Base-by-base conservation (phyloP, 2,329 filamentous ascomycete genomes). In the Monascus ruber region DNA sequence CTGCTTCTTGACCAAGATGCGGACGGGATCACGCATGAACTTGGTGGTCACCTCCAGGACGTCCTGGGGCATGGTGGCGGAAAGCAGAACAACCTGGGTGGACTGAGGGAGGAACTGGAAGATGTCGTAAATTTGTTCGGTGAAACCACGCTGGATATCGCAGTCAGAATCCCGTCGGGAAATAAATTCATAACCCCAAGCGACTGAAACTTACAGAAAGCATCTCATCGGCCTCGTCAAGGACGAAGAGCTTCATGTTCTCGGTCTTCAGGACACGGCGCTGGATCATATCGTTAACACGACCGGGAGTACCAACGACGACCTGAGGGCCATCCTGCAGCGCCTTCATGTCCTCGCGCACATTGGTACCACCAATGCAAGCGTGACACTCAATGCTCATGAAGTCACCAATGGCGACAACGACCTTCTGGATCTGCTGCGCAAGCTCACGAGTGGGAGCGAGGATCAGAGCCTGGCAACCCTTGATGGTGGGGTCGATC, bases 81-180 rank as follows among this genome's bases (percentile, higher is more conserved):
- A 96, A 41, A 98, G 81, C 42, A 98, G 85, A 54, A 96, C 89
- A 52, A 98, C 91, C 77, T 98, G 91, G 64, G 89, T 98, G 48
- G 86, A 88, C 72, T 94, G 91, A 42, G 91, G 91, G 40, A 98
- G 83, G 46, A 95, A 85, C 73, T 94, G 89, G 82, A 95, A 98
- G 72, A 98, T 94, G 70, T 98, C 91, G 78, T 98, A 98, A 74
- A 98, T 98, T 76, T 98, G 91, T 76, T 98, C 91, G 59, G 88
- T 94, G 81, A 98, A 98, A 77, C 91, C 91, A 62, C 89, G 89
- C 77, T 85, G 50, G 25, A 39, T 25, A 33, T 35, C 26, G 34
- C 45, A 29, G 43, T 41, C 42, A 47, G 39, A n/a, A 26, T 41
- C 24, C 4, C 27, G 25, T 9, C 2, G 32, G 33, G 29, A 11